Evolutionary conservation across 805 yeast genomes (phyloP).

Genomic region (Metschnikowia henanensis): DNA sequence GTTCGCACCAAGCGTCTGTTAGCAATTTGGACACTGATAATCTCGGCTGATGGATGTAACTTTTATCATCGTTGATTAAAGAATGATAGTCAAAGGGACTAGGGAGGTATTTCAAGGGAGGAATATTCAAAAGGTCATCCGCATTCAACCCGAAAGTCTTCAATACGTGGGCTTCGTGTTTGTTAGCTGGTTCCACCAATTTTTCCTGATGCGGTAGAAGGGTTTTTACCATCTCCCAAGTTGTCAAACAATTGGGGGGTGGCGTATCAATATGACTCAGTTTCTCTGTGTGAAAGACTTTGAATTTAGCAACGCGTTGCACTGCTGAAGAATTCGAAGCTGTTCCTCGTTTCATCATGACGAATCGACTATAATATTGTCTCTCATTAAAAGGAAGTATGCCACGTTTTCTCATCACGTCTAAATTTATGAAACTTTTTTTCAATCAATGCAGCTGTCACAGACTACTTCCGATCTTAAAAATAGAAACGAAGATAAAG

Average conservation of each 20-base stretch:
- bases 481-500: too few relatives aligned
- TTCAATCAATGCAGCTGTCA: too few relatives aligned
- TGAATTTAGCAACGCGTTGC: too few relatives aligned
- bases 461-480: too few relatives aligned
- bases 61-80: slow-evolving; percentile 12
- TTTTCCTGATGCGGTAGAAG: slow-evolving; percentile 9
- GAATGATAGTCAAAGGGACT: slow-evolving; percentile 15
- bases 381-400: too few relatives aligned
- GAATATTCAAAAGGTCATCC: slow-evolving; percentile 11
- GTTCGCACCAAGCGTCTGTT: slow-evolving; percentile 68
- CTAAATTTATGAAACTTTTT: too few relatives aligned
- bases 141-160: slow-evolving; percentile 10
- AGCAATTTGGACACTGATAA: slow-evolving; percentile 61
- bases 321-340: too few relatives aligned
- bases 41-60: slow-evolving; percentile 25
- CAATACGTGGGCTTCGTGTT: slow-evolving; percentile 12
- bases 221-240: slow-evolving; percentile 16
- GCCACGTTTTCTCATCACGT: too few relatives aligned
- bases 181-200: slow-evolving; percentile 12
- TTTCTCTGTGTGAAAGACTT: slow-evolving; percentile 2
- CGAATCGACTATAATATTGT: too few relatives aligned
- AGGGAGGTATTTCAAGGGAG: slow-evolving; percentile 8
- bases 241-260: slow-evolving; percentile 12
- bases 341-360: too few relatives aligned
- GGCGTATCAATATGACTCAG: background rate